phyloP scores from a whole-genome alignment of 768 basidiomycete species.

The Boletus vinaceobasis region DNA sequence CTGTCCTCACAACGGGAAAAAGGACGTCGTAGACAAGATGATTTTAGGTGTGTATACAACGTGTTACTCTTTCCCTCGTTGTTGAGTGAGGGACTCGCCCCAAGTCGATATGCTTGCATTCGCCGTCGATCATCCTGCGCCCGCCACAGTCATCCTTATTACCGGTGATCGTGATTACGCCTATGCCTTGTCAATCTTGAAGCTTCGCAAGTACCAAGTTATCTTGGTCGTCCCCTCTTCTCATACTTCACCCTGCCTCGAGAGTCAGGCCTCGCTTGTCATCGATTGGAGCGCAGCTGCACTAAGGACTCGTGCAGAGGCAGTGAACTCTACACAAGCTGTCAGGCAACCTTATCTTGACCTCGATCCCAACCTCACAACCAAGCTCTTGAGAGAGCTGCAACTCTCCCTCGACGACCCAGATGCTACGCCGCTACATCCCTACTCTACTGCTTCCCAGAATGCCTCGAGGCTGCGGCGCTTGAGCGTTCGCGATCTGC shows the following conservation, averaged over 20 bases:
- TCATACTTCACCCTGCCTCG: constrained; percentile 43
- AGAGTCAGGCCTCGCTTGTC: constrained; percentile 50
- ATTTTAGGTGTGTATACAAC: constrained; percentile 36
- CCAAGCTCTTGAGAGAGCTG: constrained; percentile 23
- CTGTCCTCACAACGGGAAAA: constrained; percentile 33
- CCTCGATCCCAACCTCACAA: constrained; percentile 21
- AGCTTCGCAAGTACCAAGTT: constrained; percentile 51
- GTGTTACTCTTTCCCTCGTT: not conserved
- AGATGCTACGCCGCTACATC: constrained; percentile 2
- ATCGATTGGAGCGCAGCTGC: constrained; percentile 49
- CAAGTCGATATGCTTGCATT: constrained; percentile 66
- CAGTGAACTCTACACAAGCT: constrained; percentile 1
- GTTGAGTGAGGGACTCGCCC: constrained; percentile 2
- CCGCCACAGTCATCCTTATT: constrained; percentile 58
- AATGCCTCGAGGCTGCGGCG: constrained; percentile 11
- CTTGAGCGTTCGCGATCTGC: constrained; percentile 23
- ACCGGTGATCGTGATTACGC: constrained; percentile 66
- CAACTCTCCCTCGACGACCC: constrained; percentile 12
- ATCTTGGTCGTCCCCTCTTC: constrained; percentile 45
- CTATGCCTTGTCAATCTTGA: constrained; percentile 57
- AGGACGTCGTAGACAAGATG: constrained; percentile 45
- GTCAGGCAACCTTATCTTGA: constrained; percentile 28
- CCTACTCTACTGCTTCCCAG: not conserved
- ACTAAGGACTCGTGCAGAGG: constrained; percentile 30
- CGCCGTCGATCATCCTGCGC: constrained; percentile 57